Percentiles rank a stretch among this genome's conserved stretches.
Evolutionary conservation across 441 rosid genomes (phyloP).

Genomic region (Euphorbia celastroides): DNA sequence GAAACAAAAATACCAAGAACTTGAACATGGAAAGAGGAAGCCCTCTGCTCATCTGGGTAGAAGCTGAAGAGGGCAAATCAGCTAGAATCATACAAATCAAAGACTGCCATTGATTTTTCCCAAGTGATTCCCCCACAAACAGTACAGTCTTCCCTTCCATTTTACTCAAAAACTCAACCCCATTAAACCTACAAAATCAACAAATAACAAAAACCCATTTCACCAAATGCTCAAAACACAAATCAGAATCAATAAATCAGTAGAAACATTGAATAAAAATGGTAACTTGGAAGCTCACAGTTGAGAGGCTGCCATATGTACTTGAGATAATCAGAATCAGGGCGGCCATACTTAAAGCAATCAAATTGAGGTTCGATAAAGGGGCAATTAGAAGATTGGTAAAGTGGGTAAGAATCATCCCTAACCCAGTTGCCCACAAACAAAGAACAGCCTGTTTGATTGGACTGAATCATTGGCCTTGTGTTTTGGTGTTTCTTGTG

Average conservation of each 20-base stretch:
- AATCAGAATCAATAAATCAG: background rate
- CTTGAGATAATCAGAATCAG: slow-evolving; percentile 78
- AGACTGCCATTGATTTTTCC: slow-evolving; percentile 89
- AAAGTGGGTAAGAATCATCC: slow-evolving; percentile 68
- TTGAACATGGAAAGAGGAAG: slow-evolving; percentile 69
- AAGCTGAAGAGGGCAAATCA: slow-evolving; percentile 39
- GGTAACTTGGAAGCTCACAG: slow-evolving; percentile 91
- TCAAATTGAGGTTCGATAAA: slow-evolving; percentile 65
- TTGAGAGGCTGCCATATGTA: slow-evolving; percentile 85
- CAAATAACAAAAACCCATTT: background rate
- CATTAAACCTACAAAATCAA: slow-evolving; percentile 45
- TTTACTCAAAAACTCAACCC: slow-evolving; percentile 51
- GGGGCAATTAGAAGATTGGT: slow-evolving; percentile 56
- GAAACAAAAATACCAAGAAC: slow-evolving; percentile 39
- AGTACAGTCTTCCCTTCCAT: slow-evolving; percentile 68
- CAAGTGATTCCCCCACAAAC: slow-evolving; percentile 90
- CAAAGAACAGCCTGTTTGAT: slow-evolving; percentile 43
- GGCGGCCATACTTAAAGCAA: slow-evolving; percentile 78
- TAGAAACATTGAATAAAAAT: too few relatives aligned
- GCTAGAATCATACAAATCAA: slow-evolving; percentile 66
- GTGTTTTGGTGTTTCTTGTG: slow-evolving; percentile 36
- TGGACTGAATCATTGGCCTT: slow-evolving; percentile 45
- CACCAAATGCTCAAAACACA: background rate
- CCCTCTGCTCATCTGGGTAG: slow-evolving; percentile 50
- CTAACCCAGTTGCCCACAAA: slow-evolving; percentile 77